Conservation (phyloP, 768 basidiomycete genomes). For the Boletus reticulatus region DNA sequence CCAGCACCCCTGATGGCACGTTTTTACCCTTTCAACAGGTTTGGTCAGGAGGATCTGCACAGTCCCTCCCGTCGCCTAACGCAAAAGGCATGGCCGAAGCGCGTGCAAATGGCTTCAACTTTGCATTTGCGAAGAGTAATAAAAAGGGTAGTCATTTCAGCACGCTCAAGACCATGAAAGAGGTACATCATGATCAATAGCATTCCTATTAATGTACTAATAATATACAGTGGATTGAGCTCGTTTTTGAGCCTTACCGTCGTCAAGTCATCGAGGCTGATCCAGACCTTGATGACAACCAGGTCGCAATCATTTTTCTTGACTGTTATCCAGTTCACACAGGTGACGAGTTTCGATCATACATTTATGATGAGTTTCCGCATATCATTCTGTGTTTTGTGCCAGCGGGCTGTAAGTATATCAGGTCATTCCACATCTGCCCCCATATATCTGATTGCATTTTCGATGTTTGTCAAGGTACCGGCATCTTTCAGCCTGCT, state of each 20-base stretch:
- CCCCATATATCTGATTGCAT: too few relatives aligned
- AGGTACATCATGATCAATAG: neutral
- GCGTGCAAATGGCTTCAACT: constrained; percentile 15
- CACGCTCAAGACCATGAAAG: constrained; percentile 29
- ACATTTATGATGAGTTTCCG: neutral
- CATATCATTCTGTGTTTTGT: neutral
- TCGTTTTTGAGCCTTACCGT: constrained; percentile 16
- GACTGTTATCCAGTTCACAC: constrained; percentile 31
- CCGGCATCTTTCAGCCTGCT: neutral
- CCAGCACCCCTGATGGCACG: constrained; percentile 22
- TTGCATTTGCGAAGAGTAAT: constrained; percentile 22
- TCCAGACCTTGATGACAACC: constrained; percentile 11
- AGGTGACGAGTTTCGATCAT: constrained; percentile 17
- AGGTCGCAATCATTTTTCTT: constrained; percentile 21
- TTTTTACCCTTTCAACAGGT: constrained; percentile 34
- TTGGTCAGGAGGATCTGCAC: constrained; percentile 18
- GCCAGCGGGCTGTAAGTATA: neutral
- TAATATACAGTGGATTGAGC: constrained; percentile 6
- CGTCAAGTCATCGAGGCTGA: constrained; percentile 5
- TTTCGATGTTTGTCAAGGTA: neutral
- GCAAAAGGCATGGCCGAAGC: constrained; percentile 14
- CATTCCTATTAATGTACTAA: neutral
- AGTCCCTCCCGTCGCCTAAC: constrained; percentile 13
- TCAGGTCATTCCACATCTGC: too few relatives aligned
- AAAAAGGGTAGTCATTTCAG: constrained; percentile 16